phyloP scores from a whole-genome alignment of 2,329 filamentous ascomycete genomes.

The Neofusicoccum sp. region DNA sequence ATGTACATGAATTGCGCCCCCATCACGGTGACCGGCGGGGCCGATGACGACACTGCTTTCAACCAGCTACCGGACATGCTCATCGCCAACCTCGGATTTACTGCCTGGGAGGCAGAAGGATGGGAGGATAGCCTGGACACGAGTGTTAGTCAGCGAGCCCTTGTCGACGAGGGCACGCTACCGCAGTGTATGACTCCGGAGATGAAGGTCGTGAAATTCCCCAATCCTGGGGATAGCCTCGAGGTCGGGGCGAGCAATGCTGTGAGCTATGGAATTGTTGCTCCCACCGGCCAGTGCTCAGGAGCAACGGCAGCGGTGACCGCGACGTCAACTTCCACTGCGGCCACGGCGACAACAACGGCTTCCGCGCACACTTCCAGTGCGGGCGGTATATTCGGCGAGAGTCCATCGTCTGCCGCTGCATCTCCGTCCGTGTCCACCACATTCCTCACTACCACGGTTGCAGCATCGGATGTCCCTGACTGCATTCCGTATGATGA shows the following conservation, averaged over 20 bases:
- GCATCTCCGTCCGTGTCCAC: neutral
- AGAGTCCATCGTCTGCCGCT: neutral
- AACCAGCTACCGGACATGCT: conserved; percentile 72
- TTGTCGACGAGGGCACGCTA: neutral
- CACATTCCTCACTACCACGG: neutral
- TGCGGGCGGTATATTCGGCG: neutral
- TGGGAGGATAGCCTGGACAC: neutral
- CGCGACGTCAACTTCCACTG: no score
- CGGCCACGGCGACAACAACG: no score
- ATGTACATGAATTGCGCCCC: conserved; percentile 97
- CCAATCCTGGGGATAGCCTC: no score
- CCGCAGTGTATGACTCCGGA: neutral
- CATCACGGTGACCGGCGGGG: conserved; percentile 62
- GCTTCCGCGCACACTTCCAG: no score
- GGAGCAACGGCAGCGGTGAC: no score
- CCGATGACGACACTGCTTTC: conserved; percentile 57
- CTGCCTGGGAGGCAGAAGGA: neutral
- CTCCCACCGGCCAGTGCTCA: no score
- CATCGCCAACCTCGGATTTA: conserved; percentile 63
- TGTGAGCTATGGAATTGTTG: no score
- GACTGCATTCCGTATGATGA: neutral
- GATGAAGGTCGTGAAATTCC: neutral
- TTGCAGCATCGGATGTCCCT: no score
- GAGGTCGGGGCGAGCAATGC: no score
- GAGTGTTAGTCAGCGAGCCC: neutral